phyloP scores from a whole-genome alignment of 495 filamentous ascomycete species.

The Podospora pseudopauciseta region DNA sequence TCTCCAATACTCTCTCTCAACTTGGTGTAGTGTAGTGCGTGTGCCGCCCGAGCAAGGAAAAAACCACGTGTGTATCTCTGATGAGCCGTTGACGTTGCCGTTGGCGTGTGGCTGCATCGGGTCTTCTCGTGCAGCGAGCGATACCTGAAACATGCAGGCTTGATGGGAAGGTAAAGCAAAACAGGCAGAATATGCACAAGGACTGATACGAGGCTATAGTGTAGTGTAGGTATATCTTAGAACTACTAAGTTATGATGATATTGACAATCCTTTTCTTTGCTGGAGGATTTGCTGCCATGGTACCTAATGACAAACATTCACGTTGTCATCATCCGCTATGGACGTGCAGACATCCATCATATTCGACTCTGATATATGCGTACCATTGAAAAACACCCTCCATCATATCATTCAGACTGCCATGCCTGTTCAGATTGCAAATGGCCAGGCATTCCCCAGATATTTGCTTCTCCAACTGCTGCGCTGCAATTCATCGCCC shows the following conservation, averaged over 20 bases:
- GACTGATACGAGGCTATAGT: not conserved
- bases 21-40: not conserved
- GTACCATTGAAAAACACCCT: not conserved
- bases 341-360: not conserved
- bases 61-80: not conserved
- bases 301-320: not conserved
- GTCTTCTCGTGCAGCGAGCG: not conserved
- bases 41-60: not conserved
- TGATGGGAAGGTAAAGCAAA: not conserved
- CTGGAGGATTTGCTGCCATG: not conserved
- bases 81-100: not conserved
- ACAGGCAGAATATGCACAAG: not conserved
- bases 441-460: conserved; percentile 8
- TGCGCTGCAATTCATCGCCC: not conserved
- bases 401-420: not conserved
- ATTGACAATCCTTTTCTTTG: not conserved
- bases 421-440: not conserved
- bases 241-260: not conserved
- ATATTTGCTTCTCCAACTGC: not conserved
- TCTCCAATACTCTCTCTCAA: not conserved
- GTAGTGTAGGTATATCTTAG: not conserved
- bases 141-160: not conserved
- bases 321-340: not conserved
- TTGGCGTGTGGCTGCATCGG: not conserved
- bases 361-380: not conserved